Evolutionary conservation across 768 basidiomycete genomes (phyloP).

Genomic region (Pleurotus tuber-regium): DNA sequence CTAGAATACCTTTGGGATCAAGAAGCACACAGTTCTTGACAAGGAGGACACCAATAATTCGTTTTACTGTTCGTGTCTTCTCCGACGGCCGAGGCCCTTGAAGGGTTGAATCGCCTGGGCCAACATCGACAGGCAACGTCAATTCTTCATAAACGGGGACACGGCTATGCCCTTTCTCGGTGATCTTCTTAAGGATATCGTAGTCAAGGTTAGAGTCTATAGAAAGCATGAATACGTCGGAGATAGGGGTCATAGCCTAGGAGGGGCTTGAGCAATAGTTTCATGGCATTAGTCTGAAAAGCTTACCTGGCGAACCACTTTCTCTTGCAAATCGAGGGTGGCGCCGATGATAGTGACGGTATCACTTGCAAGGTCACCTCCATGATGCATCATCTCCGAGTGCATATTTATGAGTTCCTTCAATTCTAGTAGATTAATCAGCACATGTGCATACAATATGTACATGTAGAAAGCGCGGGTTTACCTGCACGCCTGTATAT

Average conservation of each 20-base stretch:
- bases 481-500: conserved; percentile 76
- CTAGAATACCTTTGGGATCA: conserved; percentile 68
- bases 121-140: conserved; percentile 45
- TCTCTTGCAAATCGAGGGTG: conserved; percentile 86
- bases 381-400: conserved; percentile 64
- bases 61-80: conserved; percentile 59
- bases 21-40: conserved; percentile 89
- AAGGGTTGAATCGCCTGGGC: conserved; percentile 1
- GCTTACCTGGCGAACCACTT: conserved; percentile 66
- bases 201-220: conserved; percentile 84
- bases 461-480: background rate
- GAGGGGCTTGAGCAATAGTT: background rate
- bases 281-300: background rate
- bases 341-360: conserved; percentile 90
- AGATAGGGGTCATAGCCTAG: conserved; percentile 80
- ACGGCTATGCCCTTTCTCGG: conserved; percentile 78
- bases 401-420: conserved; percentile 93
- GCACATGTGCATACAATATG: background rate
- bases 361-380: conserved; percentile 83
- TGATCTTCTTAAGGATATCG: conserved; percentile 71
- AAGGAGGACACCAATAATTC: conserved; percentile 81
- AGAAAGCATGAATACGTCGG: conserved; percentile 82
- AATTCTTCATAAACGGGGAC: conserved; percentile 83
- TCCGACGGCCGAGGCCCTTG: conserved; percentile 10
- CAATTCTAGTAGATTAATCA: conserved; percentile 45